Evolutionary conservation across 768 basidiomycete species (phyloP).

Genomic region (Dioszegia hungarica): DNA sequence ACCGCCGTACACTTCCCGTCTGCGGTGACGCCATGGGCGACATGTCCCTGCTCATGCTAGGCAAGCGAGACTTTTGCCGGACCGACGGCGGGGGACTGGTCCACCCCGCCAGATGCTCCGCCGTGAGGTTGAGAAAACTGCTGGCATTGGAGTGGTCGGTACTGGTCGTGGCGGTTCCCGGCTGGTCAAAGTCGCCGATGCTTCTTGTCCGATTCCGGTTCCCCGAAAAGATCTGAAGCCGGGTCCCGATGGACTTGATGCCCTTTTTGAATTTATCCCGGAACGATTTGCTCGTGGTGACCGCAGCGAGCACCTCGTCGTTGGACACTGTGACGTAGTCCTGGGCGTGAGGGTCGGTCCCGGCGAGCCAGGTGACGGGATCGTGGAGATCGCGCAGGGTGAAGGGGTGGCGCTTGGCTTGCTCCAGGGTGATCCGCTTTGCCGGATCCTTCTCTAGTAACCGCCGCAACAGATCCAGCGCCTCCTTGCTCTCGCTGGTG

Average conservation of each 20-base stretch:
- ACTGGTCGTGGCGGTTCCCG: not conserved
- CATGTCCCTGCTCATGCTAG: not conserved
- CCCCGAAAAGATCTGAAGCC: conserved; percentile 26
- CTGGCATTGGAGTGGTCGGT: not conserved
- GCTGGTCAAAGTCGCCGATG: not conserved
- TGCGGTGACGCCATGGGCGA: conserved; percentile 3
- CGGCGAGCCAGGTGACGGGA: conserved; percentile 65
- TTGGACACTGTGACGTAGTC: conserved; percentile 61
- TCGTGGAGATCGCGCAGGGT: conserved; percentile 59
- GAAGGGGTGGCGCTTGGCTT: conserved; percentile 63
- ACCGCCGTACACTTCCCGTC: conserved; percentile 7
- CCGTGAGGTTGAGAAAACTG: conserved; percentile 10
- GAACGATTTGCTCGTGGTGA: conserved; percentile 42
- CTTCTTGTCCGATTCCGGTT: conserved; percentile 18
- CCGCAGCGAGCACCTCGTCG: conserved; percentile 67
- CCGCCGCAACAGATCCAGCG: conserved; percentile 66
- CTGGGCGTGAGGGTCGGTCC: conserved; percentile 56
- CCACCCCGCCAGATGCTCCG: conserved; percentile 1
- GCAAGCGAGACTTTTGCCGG: not conserved
- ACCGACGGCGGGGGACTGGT: conserved; percentile 1
- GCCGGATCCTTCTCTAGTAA: conserved; percentile 75
- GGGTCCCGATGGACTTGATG: conserved; percentile 35
- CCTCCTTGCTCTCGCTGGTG: conserved; percentile 60
- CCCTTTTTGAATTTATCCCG: conserved; percentile 43
- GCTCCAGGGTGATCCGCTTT: conserved; percentile 68